A percentile compares a stretch with the other conserved stretches of the same genome.
These are phyloP conservation scores for Ceratopteris richardii DNA, from an alignment of 75 land plant species.

Conservation along the genomic window DNA sequence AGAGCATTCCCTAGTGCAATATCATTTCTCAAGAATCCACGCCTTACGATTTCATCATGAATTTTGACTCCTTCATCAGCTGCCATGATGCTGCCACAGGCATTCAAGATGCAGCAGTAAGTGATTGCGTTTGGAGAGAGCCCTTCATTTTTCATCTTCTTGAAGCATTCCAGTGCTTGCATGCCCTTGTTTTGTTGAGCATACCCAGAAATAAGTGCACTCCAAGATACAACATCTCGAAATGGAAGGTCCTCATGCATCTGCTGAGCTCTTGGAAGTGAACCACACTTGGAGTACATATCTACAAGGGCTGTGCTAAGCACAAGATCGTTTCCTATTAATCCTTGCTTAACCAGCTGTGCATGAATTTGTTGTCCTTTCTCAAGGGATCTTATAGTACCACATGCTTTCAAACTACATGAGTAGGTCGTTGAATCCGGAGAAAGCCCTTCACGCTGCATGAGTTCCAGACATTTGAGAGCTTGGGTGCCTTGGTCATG, in stretches of 20 bases:
- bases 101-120: neutral
- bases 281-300: conserved; percentile 13
- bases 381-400: conserved; percentile 8
- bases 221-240: conserved; percentile 20
- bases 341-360: neutral
- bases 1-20: no score
- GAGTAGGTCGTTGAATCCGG: conserved; percentile 1
- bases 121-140: conserved; percentile 7
- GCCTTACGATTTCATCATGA: neutral
- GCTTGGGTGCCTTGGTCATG: conserved; percentile 13
- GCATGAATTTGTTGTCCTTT: neutral
- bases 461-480: conserved; percentile 3
- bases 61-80: neutral
- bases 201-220: conserved; percentile 12
- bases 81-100: neutral
- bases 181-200: conserved; percentile 4
- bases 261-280: conserved; percentile 1
- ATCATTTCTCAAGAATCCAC: no score
- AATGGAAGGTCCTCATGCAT: conserved; percentile 7
- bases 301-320: neutral
- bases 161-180: conserved; percentile 8
- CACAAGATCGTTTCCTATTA: neutral
- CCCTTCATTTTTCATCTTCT: conserved; percentile 2
- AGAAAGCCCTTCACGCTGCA: neutral
- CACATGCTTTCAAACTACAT: conserved; percentile 7